Evolutionary conservation across 176 grass and related monocot species (phyloP).

Genomic region (Microstegium vimineum): DNA sequence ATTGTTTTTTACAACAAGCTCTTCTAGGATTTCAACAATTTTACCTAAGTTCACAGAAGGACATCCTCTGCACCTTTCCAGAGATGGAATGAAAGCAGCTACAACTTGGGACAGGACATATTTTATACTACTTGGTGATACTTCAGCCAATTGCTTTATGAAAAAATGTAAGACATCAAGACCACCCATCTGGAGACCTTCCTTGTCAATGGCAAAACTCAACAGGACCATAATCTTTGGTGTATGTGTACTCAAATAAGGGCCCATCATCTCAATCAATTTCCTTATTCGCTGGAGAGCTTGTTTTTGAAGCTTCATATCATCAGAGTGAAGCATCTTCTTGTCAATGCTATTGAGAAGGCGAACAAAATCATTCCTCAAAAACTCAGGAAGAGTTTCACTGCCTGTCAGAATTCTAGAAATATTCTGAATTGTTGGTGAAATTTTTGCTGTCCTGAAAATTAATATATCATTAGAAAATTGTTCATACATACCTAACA

Average conservation of each 20-base stretch:
- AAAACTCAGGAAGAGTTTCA: conserved; percentile 80
- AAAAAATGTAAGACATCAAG: conserved; percentile 78
- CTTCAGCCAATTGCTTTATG: conserved; percentile 68
- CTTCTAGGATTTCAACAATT: conserved; percentile 80
- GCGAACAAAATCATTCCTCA: conserved; percentile 96
- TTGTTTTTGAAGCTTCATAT: conserved; percentile 68
- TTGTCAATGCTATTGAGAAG: conserved; percentile 90
- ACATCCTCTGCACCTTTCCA: conserved; percentile 66
- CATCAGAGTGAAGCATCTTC: conserved; percentile 88
- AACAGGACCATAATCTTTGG: conserved; percentile 98
- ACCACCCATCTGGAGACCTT: conserved; percentile 80
- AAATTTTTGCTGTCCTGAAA: conserved; percentile 75
- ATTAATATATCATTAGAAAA: conserved; percentile 8
- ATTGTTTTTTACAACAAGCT: conserved; percentile 84
- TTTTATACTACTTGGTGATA: conserved; percentile 84
- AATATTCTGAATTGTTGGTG: conserved; percentile 66
- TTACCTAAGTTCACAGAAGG: conserved; percentile 62
- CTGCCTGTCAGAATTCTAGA: conserved; percentile 72
- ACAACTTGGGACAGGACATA: conserved; percentile 97
- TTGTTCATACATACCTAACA: conserved; percentile 1
- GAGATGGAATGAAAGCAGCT: conserved; percentile 83
- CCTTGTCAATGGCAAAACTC: conserved; percentile 87
- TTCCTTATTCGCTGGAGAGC: conserved; percentile 77
- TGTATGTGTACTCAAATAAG: conserved; percentile 86
- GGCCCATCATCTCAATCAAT: conserved; percentile 95